Evolutionary conservation across 2,329 filamentous ascomycete genomes (phyloP).

Genomic region (Myotisia sp.): DNA sequence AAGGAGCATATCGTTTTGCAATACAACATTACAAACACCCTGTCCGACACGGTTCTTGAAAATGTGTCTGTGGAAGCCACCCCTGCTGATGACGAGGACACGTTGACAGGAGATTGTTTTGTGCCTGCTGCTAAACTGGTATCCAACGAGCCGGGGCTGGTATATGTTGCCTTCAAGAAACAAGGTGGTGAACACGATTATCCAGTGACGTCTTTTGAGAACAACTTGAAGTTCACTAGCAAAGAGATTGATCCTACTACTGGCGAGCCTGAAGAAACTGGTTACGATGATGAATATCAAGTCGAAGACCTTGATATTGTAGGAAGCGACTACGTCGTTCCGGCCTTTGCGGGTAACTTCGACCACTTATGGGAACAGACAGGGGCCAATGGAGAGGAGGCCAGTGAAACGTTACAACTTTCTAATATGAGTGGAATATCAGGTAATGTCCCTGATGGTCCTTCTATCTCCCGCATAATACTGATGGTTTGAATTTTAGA

Average conservation of each 20-base stretch:
- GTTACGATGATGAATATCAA: slow-evolving; percentile 97
- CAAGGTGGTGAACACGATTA: slow-evolving; percentile 55
- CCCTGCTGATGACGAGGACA: slow-evolving; percentile 66
- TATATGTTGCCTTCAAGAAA: slow-evolving; percentile 92
- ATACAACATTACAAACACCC: slow-evolving; percentile 94
- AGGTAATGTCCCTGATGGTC: slow-evolving; percentile 53
- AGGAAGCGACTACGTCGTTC: slow-evolving; percentile 86
- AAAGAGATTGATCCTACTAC: slow-evolving; percentile 95
- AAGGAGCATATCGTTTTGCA: slow-evolving; percentile 92
- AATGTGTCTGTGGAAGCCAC: slow-evolving; percentile 73
- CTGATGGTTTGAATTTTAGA: slow-evolving; percentile 40
- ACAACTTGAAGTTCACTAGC: slow-evolving; percentile 88
- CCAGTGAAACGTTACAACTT: slow-evolving; percentile 79
- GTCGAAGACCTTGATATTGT: slow-evolving; percentile 83
- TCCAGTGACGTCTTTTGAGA: slow-evolving; percentile 70
- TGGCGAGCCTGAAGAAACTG: slow-evolving; percentile 77
- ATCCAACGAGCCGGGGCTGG: slow-evolving; percentile 76
- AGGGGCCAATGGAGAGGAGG: slow-evolving; percentile 75
- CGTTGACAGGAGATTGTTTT: slow-evolving; percentile 73
- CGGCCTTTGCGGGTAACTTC: slow-evolving; percentile 88
- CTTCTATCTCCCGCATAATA: neutral
- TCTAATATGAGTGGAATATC: slow-evolving; percentile 81
- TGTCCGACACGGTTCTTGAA: slow-evolving; percentile 78
- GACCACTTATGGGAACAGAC: slow-evolving; percentile 91
- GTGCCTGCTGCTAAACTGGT: slow-evolving; percentile 70